phyloP scores from a whole-genome alignment of 208 protist species.

The Novymonas esmeraldas region DNA sequence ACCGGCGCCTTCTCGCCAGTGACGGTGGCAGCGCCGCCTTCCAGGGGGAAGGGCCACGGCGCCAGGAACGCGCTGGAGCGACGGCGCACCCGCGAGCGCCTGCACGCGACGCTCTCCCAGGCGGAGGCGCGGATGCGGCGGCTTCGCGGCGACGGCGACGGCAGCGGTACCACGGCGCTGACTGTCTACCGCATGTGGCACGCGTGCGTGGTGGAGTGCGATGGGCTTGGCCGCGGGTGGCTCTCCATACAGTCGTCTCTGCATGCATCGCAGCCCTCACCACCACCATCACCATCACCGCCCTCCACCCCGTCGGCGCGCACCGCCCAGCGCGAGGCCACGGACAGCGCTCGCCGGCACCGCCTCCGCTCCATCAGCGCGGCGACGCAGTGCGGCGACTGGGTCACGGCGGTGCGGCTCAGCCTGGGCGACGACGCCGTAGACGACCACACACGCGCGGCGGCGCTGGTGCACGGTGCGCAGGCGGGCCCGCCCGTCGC shows the following conservation, averaged over 20 bases:
- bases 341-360: not conserved
- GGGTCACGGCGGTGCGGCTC: conserved; percentile 46
- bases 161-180: not conserved
- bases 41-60: no score
- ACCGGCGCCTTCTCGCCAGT: not conserved
- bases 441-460: not conserved
- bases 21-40: no score
- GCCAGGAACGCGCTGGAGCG: not conserved
- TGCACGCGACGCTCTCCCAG: not conserved
- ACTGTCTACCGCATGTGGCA: conserved; percentile 1
- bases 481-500: no score
- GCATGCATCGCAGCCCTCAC: no score
- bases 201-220: not conserved
- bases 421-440: conserved; percentile 3
- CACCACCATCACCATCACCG: not conserved
- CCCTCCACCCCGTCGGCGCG: not conserved
- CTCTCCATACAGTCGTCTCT: not conserved
- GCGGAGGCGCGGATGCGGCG: not conserved
- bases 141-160: not conserved
- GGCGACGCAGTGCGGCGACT: conserved; percentile 52
- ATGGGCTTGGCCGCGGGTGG: conserved; percentile 1
- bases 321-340: not conserved
- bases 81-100: not conserved
- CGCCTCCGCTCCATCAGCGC: conserved; percentile 33
- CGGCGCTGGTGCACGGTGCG: no score